Evolutionary conservation across 1,284 basidiomycete genomes (phyloP), one percentile per base, ranked within the genome.

Genomic region (Abortiporus biennis): DNA sequence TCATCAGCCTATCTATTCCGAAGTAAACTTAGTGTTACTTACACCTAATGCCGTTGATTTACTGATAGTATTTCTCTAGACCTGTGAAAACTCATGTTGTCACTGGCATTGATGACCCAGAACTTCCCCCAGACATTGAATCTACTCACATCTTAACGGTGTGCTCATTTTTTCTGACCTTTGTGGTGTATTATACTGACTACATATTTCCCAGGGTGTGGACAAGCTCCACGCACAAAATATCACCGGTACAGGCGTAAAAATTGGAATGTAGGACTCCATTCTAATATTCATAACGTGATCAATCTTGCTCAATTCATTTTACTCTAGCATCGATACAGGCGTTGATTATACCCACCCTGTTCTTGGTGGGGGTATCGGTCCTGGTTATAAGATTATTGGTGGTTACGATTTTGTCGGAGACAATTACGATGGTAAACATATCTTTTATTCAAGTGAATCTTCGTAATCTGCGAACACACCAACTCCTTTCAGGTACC

Each of bases 291-390:
- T n/a, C n/a, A 38, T 17, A 19, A 12, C 16, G 24, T 40, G 34
- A 31, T 15, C 20, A 8, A 24, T 21, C 21, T 21, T 6, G 8
- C 4, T n/a, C 25, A 19, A 30, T 44, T 19, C 11, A 21, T 17
- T n/a, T 16, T 8, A 6, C n/a, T n/a, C n/a, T 34, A 56, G 58
- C 41, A 65, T 72, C 36, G 65, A 72, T 49, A 64, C 59, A 9
- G 57, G 56, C 46, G 46, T 74, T 43, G 78, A 80, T 54, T 80
- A 77, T 55, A 80, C 71, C 2, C 76, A 82, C 52, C 78, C 79
- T 6, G 62, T 65, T 13, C 75, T 88, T 41, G 84, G 78, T 27
- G 78, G 74, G 9, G 78, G 69, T 24, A 74, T 83, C 48, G 81
- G 80, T 5, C 60, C 71, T 2, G 76, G 76, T 15, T 68, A 72